A percentile compares a stretch with the other conserved stretches of the same genome.
These are phyloP conservation scores for Angophora floribunda DNA, from an alignment of 345 rosid species.

Conservation along the genomic window DNA sequence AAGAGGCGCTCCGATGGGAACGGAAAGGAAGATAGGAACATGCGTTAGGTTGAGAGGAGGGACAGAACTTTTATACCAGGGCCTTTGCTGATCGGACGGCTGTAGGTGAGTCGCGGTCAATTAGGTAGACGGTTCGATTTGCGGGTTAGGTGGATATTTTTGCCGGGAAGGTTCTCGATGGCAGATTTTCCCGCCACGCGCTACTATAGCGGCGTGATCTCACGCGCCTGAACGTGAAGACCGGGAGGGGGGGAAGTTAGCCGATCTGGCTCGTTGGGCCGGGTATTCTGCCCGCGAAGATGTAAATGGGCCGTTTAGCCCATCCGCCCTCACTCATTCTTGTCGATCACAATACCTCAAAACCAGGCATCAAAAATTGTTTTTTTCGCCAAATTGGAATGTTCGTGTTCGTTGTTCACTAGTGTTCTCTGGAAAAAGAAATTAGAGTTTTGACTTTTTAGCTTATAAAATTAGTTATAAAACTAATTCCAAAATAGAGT, in stretches of 20 bases:
- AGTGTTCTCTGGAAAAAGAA: neutral
- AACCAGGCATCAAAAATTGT: neutral
- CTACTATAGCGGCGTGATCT: neutral
- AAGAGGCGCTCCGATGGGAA: fast-evolving
- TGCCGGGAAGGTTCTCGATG: neutral
- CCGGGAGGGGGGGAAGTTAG: neutral
- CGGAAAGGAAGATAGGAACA: too few species aligned
- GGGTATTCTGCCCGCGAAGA: neutral
- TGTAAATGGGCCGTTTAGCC: neutral
- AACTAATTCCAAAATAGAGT: too few species aligned
- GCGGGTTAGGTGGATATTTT: neutral
- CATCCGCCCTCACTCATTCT: neutral
- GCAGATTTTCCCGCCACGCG: neutral
- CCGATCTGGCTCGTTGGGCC: neutral
- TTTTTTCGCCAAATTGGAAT: neutral
- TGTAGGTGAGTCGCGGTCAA: neutral
- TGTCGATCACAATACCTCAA: neutral
- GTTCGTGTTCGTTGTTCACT: too few species aligned
- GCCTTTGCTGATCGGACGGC: neutral
- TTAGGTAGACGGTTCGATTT: neutral
- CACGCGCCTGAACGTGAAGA: neutral
- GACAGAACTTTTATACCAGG: neutral
- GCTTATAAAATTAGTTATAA: too few species aligned
- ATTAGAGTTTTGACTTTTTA: too few species aligned
- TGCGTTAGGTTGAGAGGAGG: neutral